Percentiles rank a stretch among this genome's conserved stretches.
Evolutionary conservation across 108 stramenopile species (phyloP).

Genomic region (Nitzschia putrida): DNA sequence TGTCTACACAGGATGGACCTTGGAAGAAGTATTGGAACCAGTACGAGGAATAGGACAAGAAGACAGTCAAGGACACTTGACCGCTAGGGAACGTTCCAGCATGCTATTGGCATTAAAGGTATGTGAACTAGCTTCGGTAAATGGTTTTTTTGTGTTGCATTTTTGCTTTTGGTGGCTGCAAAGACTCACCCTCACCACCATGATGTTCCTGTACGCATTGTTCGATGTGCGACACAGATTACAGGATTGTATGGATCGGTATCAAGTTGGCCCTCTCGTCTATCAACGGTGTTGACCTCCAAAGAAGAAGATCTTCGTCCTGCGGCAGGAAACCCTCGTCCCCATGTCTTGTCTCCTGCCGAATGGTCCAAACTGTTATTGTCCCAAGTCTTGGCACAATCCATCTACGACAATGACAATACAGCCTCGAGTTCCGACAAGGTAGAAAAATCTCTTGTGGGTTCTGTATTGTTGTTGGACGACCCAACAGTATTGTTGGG

Average conservation of each 20-base stretch:
- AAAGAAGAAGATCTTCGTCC: slow-evolving; percentile 81
- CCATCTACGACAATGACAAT: slow-evolving; percentile 78
- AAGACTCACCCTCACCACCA: too few species aligned
- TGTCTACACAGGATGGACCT: slow-evolving; percentile 59
- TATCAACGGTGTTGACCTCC: slow-evolving; percentile 73
- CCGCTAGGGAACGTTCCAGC: slow-evolving; percentile 55
- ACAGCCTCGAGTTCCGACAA: slow-evolving; percentile 48
- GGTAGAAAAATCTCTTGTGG: slow-evolving; percentile 69
- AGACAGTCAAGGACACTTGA: slow-evolving; percentile 6
- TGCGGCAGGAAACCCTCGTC: slow-evolving; percentile 58
- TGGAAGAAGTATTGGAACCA: slow-evolving; percentile 88
- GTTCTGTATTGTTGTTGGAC: slow-evolving; percentile 80
- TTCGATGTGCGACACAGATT: slow-evolving; percentile 49
- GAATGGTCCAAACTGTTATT: slow-evolving; percentile 86
- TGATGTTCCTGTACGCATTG: too few species aligned
- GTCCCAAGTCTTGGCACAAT: slow-evolving; percentile 72
- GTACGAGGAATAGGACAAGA: slow-evolving; percentile 11
- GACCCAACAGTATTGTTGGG: slow-evolving; percentile 70
- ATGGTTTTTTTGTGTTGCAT: too few species aligned
- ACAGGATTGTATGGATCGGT: slow-evolving; percentile 69
- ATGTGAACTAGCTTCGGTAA: slow-evolving; percentile 14
- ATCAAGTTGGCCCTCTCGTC: slow-evolving; percentile 67
- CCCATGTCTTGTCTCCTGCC: slow-evolving; percentile 65
- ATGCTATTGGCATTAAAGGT: slow-evolving; percentile 72
- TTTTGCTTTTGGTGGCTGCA: too few species aligned